A percentile compares a stretch with the other conserved stretches of the same genome.
phyloP scores from a whole-genome alignment of 305 asterid species.

The Fraxinus albicans region DNA sequence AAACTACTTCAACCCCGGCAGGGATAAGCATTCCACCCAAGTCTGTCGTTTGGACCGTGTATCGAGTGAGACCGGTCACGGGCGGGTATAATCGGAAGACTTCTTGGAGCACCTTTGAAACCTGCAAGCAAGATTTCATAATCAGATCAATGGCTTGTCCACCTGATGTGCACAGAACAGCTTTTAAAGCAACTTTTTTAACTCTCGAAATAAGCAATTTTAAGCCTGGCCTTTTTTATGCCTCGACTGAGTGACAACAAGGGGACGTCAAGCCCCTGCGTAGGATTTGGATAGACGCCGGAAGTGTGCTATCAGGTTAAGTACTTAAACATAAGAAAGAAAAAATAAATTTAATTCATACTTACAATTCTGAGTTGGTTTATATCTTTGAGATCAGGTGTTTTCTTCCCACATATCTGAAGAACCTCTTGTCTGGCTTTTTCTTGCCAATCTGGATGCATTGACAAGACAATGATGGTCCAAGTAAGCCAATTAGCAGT shows the following conservation, averaged over 20 bases:
- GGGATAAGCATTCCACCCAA: slow-evolving; percentile 15
- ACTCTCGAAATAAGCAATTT: background rate
- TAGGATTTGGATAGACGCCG: background rate
- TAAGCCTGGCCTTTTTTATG: background rate
- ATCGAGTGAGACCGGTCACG: background rate
- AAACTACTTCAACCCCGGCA: slow-evolving; percentile 7
- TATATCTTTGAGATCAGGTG: slow-evolving; percentile 26
- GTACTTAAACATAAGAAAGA: background rate
- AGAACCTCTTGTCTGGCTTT: slow-evolving; percentile 38
- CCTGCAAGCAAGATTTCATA: background rate
- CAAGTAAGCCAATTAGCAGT: slow-evolving; percentile 34
- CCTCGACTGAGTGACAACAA: background rate
- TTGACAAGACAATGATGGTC: slow-evolving; percentile 31
- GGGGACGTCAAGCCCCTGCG: no score
- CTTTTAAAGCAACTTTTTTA: background rate
- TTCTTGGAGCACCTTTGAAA: slow-evolving; percentile 28
- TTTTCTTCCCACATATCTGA: slow-evolving; percentile 26
- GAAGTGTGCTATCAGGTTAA: background rate
- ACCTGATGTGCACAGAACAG: background rate
- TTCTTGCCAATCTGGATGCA: slow-evolving; percentile 43
- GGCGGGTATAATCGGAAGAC: slow-evolving; percentile 35
- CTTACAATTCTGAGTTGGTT: slow-evolving; percentile 39
- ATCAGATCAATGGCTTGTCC: background rate
- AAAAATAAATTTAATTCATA: background rate
- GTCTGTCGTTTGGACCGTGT: slow-evolving; percentile 2